Percentiles rank a stretch among this genome's conserved stretches.
phyloP scores from a whole-genome alignment of 345 rosid genomes.

The Eucalyptus fibrosa region DNA sequence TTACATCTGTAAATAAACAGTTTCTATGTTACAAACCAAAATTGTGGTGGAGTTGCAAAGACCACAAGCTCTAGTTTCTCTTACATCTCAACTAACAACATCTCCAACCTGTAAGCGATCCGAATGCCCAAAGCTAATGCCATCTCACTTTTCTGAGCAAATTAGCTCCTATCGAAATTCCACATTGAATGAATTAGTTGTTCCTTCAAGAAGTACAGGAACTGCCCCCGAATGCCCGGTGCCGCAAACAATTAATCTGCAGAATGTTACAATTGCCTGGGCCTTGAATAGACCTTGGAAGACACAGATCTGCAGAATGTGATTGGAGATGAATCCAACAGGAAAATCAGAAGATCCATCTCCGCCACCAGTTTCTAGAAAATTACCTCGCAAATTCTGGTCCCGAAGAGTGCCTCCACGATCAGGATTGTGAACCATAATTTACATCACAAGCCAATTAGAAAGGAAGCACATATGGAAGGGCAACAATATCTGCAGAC shows the following conservation, averaged over 20 bases:
- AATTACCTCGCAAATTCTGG: neutral
- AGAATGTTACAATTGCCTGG: neutral
- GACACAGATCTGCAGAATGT: neutral
- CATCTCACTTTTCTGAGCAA: neutral
- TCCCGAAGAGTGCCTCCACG: neutral
- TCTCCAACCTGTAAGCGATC: neutral
- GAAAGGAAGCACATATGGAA: constrained; percentile 77
- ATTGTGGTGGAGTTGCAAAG: constrained; percentile 21
- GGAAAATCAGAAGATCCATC: neutral
- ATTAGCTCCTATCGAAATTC: neutral
- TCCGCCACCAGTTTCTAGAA: neutral
- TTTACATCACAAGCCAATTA: constrained; percentile 8
- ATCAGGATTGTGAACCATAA: neutral
- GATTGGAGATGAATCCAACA: neutral
- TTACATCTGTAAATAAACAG: constrained; percentile 18
- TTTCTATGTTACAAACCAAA: constrained; percentile 45
- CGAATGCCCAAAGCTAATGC: neutral
- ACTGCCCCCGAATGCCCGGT: neutral
- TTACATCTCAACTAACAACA: constrained; percentile 6
- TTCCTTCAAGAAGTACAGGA: neutral
- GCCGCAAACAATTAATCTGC: neutral
- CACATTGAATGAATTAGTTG: neutral
- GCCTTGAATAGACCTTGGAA: neutral
- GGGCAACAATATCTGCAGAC: constrained; percentile 44
- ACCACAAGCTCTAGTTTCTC: constrained; percentile 12